phyloP scores from a whole-genome alignment of 257 asterid species.

The Schizonepeta tenuifolia region DNA sequence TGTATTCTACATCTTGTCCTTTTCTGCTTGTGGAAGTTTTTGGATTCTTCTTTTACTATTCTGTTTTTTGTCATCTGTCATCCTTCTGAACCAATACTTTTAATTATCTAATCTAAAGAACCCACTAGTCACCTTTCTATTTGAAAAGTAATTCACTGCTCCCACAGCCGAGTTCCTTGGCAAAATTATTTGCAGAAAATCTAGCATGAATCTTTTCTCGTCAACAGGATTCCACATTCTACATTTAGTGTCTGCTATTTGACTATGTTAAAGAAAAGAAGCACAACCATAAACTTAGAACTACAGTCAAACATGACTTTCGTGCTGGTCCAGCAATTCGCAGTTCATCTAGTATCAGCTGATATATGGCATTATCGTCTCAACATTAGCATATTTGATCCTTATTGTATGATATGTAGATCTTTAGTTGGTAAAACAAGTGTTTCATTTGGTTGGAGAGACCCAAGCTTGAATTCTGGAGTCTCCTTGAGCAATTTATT shows the following conservation, averaged over 20 bases:
- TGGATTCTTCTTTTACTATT: neutral
- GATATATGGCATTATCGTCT: neutral
- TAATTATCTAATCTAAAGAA: neutral
- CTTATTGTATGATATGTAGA: conserved; percentile 9
- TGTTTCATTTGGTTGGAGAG: neutral
- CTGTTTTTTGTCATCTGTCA: neutral
- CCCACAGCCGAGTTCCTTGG: neutral
- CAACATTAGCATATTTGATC: neutral
- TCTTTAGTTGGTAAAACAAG: neutral
- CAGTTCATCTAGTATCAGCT: conserved; percentile 5
- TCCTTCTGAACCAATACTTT: neutral
- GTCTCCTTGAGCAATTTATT: neutral
- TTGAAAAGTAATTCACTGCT: neutral
- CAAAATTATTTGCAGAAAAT: neutral
- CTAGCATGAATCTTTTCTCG: conserved; percentile 6
- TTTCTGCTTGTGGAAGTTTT: neutral
- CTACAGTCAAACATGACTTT: neutral
- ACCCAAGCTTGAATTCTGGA: conserved; percentile 1
- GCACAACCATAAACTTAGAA: neutral
- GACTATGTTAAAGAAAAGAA: conserved; percentile 10
- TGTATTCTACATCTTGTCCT: conserved; percentile 10
- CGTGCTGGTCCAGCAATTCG: conserved; percentile 11
- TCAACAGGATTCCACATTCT: conserved; percentile 6
- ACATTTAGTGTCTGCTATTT: conserved; percentile 11
- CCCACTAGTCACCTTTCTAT: neutral